Evolutionary conservation across 345 rosid species (phyloP), one percentile per base, ranked within the genome.

Genomic region (Nephelium lappaceum): DNA sequence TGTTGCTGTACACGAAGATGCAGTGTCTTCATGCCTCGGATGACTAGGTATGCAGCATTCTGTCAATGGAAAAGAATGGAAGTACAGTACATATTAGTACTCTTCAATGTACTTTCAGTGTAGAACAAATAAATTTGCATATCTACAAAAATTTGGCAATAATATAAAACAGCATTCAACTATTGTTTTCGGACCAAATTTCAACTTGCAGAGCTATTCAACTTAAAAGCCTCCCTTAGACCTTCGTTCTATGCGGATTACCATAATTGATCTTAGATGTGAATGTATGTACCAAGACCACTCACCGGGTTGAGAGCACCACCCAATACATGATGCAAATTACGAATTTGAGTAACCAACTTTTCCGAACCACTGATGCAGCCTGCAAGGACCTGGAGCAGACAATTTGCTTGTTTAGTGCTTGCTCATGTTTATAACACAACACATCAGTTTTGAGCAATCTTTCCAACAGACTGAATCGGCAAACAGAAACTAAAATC

Each of bases 1-100:
- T 96, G 98, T 88, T 91, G 97, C 93, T 84, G 90, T 91, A 96
- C 95, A 89, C 98, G 98, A 87, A 96, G 99, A 89, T 96, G 93
- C 90, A 96, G 82, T 58, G 99, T 96, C 94, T 96, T 96, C 97
- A 96, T 96, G 93, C 99, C 99, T 81, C 97, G 95, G 83, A 93
- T 93, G 74, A 96, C 85, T 86, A 94, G 90, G 83, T 93, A 96
- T 1, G 98, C 93, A 58, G 99, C 99, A 79, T 91, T 91, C 99
- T 94, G 88, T 82, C 27, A 68, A 78, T 11, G 6, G 42, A 31
- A 23, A 67, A 49, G 23, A 58, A 67, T 51, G 38, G 67, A 82
- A 57, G 63, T 60, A 83, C 76, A 24, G 19, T 3, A 53, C 27
- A 64, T 5, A 71, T 47, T 31, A 68, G 49, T 53, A 64, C 42